These are phyloP conservation scores for Isatis tinctoria DNA, from an alignment of 345 rosid species.

Conservation along the genomic window DNA sequence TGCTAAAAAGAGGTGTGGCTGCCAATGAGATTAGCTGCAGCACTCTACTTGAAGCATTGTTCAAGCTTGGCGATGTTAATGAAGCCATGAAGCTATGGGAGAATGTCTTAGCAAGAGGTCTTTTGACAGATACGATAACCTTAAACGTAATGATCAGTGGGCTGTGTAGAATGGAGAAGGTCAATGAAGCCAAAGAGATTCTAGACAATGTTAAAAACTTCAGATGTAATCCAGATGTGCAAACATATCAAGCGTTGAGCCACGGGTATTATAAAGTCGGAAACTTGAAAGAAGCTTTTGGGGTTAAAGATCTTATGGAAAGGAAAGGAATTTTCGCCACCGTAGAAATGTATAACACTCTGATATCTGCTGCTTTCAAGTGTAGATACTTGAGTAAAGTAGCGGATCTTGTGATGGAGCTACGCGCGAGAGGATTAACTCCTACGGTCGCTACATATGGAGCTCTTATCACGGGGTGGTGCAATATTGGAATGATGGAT, in stretches of 20 bases:
- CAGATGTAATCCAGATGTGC: constrained; percentile 60
- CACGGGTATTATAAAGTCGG: constrained; percentile 77
- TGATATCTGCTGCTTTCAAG: constrained; percentile 50
- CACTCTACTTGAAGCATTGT: constrained; percentile 61
- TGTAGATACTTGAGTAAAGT: constrained; percentile 38
- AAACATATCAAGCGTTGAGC: constrained; percentile 63
- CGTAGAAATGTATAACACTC: constrained; percentile 63
- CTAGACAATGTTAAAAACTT: constrained; percentile 48
- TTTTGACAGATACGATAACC: constrained; percentile 41
- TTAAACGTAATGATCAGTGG: constrained; percentile 80
- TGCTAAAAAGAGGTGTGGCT: constrained; percentile 50
- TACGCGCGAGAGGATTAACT: constrained; percentile 35
- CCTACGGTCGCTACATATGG: constrained; percentile 61
- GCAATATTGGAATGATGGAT: constrained; percentile 56
- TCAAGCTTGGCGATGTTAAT: constrained; percentile 65
- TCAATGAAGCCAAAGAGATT: constrained; percentile 66
- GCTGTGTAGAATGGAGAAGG: constrained; percentile 59
- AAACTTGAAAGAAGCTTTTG: constrained; percentile 57
- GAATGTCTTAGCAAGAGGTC: constrained; percentile 60
- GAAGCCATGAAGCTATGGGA: constrained; percentile 64
- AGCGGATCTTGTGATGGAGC: constrained; percentile 46
- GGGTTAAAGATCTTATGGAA: constrained; percentile 48
- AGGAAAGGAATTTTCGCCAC: constrained; percentile 45
- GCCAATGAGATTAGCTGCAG: constrained; percentile 60
- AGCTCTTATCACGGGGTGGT: constrained; percentile 60